phyloP scores from a whole-genome alignment of 202 grass and related monocot genomes.

The Brachypodium distachyon region DNA sequence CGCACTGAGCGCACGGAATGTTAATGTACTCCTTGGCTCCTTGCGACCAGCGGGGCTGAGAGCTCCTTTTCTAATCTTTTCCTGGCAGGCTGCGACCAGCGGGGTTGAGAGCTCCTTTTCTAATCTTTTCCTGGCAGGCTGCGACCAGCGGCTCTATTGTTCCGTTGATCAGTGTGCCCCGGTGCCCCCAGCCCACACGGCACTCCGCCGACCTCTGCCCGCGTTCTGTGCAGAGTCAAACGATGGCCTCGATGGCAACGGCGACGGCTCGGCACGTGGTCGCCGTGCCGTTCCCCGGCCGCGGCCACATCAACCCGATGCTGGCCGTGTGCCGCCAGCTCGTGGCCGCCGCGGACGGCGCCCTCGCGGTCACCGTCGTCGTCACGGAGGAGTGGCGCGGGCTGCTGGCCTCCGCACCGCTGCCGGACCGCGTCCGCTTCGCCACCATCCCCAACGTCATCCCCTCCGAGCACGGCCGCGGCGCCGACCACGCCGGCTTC shows the following conservation, averaged over 20 bases:
- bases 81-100: no score
- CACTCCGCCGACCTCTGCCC: background rate
- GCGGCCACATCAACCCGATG: constrained; percentile 77
- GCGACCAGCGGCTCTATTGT: no score
- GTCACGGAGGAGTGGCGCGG: constrained; percentile 61
- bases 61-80: no score
- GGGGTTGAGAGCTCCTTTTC: no score
- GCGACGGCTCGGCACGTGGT: constrained; percentile 28
- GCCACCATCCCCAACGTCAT: constrained; percentile 42
- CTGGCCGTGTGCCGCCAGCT: constrained; percentile 44
- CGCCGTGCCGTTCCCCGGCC: constrained; percentile 52
- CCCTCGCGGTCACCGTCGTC: constrained; percentile 41
- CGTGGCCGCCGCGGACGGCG: constrained; percentile 11
- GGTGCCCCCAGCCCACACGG: no score
- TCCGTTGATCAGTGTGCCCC: no score
- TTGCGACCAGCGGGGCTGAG: no score
- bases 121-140: no score
- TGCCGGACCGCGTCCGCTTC: constrained; percentile 29
- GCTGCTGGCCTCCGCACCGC: constrained; percentile 23
- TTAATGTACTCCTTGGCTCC: no score
- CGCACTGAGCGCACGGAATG: no score
- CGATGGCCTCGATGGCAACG: constrained; percentile 2
- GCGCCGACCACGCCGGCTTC: constrained; percentile 32
- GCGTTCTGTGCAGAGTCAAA: background rate
- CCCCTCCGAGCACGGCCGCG: constrained; percentile 39